Evolutionary conservation across 2,329 filamentous ascomycete genomes (phyloP), one percentile per base, ranked within the genome.

Genomic region (Pseudogymnoascus sp.): DNA sequence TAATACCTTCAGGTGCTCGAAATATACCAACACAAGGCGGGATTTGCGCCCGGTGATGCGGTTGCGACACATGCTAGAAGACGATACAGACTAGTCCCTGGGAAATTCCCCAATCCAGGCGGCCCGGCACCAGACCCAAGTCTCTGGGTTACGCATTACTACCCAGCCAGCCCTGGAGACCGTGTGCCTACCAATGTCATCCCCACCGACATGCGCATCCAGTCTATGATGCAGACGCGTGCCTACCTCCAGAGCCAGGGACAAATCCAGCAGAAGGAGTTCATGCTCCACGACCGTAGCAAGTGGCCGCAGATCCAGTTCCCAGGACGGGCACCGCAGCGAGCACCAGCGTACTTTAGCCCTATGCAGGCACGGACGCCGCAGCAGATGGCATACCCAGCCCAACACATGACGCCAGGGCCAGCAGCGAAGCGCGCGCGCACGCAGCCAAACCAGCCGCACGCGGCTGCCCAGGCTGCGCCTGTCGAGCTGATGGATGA

Each of bases 111-210:
- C 0, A 86, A 87, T 61, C 85, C 87, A 31, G 89, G 87, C 68
- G 82, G 85, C 46, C 85, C 89, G 12, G 84, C 86, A 65, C 84
- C 89, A 59, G 93, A 98, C 73, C 86, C 90, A 26, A 89, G 87
- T 64, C 81, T 98, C 14, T 98, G 92, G 89, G 87, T 99, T 62
- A 86, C 96, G 31, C 93, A 97, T 77, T 98, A 97, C 75, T 87
- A 89, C 37, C 87, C 88, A 63, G 84, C 90, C 6, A 89, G 95
- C 40, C 85, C 85, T 56, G 84, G 84, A 63, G 88, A 93, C 67
- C 85, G 89, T 65, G 80, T 96, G 35, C 89, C 90, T 1, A 82
- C 86, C 19, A 82, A 83, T 40, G 81, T 86, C 68, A 84, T 93
- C 16, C 87, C 84, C 0, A 80, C 88, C 63, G 81, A 85, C 43